Percentiles rank a stretch among this genome's conserved stretches.
Conservation (phyloP, 352 stramenopile species). For the Phytophthora pinifolia region DNA sequence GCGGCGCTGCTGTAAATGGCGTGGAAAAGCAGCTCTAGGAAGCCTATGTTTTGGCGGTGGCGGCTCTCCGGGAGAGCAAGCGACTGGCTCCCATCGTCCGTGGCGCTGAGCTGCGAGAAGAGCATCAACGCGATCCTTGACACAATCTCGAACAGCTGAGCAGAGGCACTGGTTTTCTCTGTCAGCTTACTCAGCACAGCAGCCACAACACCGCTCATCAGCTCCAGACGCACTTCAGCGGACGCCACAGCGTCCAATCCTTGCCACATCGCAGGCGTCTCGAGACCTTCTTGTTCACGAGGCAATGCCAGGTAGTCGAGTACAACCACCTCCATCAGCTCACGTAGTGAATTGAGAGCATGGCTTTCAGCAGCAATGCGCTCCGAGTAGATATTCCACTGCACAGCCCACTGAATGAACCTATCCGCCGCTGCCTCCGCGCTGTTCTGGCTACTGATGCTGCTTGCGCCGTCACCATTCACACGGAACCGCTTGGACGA, state of each 20-base stretch:
- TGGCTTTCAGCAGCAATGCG: conserved; percentile 80
- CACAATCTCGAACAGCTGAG: conserved; percentile 79
- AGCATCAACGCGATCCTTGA: conserved; percentile 64
- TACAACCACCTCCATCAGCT: conserved; percentile 79
- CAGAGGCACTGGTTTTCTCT: conserved; percentile 46
- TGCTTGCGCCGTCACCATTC: conserved; percentile 36
- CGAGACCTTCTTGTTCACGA: conserved; percentile 35
- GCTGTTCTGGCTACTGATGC: conserved; percentile 37
- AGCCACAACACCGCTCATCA: conserved; percentile 65
- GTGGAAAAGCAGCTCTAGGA: conserved; percentile 66
- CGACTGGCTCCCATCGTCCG: conserved; percentile 14
- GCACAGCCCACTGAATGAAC: conserved; percentile 76
- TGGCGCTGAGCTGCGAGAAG: conserved; percentile 49
- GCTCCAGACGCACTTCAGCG: conserved; percentile 51
- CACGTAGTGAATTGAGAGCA: conserved; percentile 71
- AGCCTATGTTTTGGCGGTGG: conserved; percentile 45
- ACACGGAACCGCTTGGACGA: conserved; percentile 61
- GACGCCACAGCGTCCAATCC: conserved; percentile 60
- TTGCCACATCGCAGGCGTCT: conserved; percentile 57
- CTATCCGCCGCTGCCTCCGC: conserved; percentile 37
- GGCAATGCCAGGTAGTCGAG: conserved; percentile 67
- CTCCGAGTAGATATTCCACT: conserved; percentile 88
- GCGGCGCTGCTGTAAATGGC: conserved; percentile 60
- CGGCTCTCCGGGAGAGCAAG: conserved; percentile 40
- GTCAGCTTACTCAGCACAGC: conserved; percentile 67